phyloP scores from a whole-genome alignment of 176 grass and related monocot genomes.

The Olyra latifolia region DNA sequence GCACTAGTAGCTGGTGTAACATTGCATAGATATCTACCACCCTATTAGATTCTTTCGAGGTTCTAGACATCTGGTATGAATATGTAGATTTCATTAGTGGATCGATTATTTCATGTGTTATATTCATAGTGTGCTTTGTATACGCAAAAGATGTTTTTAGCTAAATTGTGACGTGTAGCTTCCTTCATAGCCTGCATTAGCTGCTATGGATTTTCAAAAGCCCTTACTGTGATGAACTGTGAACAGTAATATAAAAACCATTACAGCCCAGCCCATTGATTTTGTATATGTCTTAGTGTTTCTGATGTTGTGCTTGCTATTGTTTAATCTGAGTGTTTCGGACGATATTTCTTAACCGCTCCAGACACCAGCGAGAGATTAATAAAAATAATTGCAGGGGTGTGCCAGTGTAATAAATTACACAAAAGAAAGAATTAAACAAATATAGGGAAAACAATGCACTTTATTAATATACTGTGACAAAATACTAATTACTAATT shows the following conservation, averaged over 20 bases:
- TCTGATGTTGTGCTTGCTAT: background rate
- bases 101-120: background rate
- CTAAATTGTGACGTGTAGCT: background rate
- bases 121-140: background rate
- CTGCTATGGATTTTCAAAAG: background rate
- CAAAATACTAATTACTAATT: too few relatives aligned
- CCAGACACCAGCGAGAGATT: too few relatives aligned
- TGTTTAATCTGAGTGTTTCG: background rate
- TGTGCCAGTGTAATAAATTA: too few relatives aligned
- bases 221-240: background rate
- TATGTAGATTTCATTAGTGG: background rate
- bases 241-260: background rate
- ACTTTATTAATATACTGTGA: too few relatives aligned
- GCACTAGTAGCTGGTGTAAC: background rate
- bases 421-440: too few relatives aligned
- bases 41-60: background rate
- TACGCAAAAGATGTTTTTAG: background rate
- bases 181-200: background rate
- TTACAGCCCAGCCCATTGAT: background rate
- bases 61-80: background rate
- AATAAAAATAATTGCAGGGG: too few relatives aligned
- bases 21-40: background rate
- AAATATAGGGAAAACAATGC: too few relatives aligned
- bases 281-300: background rate
- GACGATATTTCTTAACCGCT: too few relatives aligned